Conservation (phyloP, 2,329 filamentous ascomycete species). For the Diaporthe destruens region DNA sequence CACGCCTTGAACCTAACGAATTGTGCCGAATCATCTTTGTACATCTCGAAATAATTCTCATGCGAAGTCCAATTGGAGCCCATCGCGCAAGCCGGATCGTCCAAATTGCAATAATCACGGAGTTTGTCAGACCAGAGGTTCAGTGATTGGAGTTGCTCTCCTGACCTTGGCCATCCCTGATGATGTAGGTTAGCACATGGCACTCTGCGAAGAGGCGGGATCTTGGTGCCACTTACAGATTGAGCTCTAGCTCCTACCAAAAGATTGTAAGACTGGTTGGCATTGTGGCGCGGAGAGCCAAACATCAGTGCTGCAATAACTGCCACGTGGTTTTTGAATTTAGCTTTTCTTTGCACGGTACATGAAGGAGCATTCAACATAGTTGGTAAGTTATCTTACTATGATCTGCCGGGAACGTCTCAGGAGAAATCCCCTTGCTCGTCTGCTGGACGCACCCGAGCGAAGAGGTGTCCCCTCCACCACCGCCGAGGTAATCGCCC, state of each 20-base stretch:
- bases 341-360: not conserved
- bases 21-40: constrained; percentile 19
- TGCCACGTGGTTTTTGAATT: not conserved
- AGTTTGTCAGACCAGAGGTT: constrained; percentile 46
- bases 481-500: constrained; percentile 37
- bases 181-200: not conserved
- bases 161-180: constrained; percentile 49
- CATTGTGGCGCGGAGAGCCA: constrained; percentile 35
- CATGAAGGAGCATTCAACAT: not conserved
- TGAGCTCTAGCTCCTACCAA: constrained; percentile 24
- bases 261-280: constrained; percentile 38
- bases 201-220: not conserved
- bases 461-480: constrained; percentile 20
- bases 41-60: constrained; percentile 27
- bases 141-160: constrained; percentile 47
- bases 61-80: constrained; percentile 11
- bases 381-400: not conserved
- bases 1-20: constrained; percentile 21
- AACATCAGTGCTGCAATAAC: constrained; percentile 36
- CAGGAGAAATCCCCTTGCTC: constrained; percentile 12
- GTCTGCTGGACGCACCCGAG: constrained; percentile 21
- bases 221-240: constrained; percentile 20
- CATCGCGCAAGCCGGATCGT: constrained; percentile 55
- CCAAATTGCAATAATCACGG: constrained; percentile 53
- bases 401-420: not conserved